These are phyloP conservation scores for Malus hybrid DNA, from an alignment of 331 rosid genomes.

Conservation along the genomic window DNA sequence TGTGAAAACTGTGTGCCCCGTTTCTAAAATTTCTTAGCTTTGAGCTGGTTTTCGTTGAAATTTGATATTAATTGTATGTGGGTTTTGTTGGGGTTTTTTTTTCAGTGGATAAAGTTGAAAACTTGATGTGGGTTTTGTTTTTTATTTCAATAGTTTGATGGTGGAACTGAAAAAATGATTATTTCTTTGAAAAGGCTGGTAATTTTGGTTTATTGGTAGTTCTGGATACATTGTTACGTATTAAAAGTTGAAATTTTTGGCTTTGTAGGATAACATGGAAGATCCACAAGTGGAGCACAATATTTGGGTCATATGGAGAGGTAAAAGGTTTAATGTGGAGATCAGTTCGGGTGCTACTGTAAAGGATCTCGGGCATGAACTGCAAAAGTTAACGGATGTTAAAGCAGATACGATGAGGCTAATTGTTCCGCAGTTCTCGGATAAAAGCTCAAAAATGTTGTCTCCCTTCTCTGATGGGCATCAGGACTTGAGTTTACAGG, in stretches of 20 bases:
- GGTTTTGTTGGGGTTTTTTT: background rate
- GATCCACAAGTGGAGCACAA: slow-evolving; percentile 21
- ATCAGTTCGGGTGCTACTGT: slow-evolving; percentile 45
- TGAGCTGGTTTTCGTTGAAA: slow-evolving; percentile 4
- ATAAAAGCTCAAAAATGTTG: slow-evolving; percentile 54
- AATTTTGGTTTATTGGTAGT: background rate
- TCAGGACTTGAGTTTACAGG: slow-evolving; percentile 46
- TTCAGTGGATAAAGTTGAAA: background rate
- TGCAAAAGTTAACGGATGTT: slow-evolving; percentile 51
- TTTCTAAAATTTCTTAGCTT: background rate
- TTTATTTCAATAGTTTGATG: background rate
- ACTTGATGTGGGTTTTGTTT: slow-evolving; percentile 11
- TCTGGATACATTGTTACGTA: background rate
- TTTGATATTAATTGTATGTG: background rate
- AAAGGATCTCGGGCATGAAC: slow-evolving; percentile 70
- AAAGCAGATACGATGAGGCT: slow-evolving; percentile 78
- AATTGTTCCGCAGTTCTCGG: slow-evolving; percentile 53
- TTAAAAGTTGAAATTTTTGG: background rate
- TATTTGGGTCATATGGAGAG: slow-evolving; percentile 69
- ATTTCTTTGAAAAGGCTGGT: background rate
- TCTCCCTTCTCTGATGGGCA: slow-evolving; percentile 76
- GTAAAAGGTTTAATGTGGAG: slow-evolving; percentile 51
- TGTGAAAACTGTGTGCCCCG: background rate
- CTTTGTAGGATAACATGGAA: slow-evolving; percentile 56
- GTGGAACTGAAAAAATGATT: background rate